Evolutionary conservation across 345 rosid species (phyloP), one percentile per base, ranked within the genome.

Genomic region (Melastoma malabathricum): DNA sequence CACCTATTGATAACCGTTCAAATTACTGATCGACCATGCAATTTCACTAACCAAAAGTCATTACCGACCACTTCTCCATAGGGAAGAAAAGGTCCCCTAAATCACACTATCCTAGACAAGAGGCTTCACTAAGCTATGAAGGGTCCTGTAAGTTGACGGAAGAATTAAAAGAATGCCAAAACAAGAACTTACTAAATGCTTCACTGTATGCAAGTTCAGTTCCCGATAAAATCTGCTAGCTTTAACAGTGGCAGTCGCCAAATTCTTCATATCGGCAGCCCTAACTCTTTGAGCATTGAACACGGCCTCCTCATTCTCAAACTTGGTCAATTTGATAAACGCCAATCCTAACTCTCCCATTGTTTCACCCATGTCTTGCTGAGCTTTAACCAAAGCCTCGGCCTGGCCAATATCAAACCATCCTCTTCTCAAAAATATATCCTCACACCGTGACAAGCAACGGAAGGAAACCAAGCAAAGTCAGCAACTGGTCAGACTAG

Each of bases 291-390:
- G 99, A 0, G 81, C 57, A 54, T 83, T 79, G 59, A 72, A 85
- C 47, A 76, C 51, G 8, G 95, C 90, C 72, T 88, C 90, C 70
- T 93, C 97, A 17, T 78, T 85, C 77, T 93, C 97, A 51, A 87
- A 92, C 64, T 87, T 92, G 0, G 95, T 81, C 64, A 87, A 66
- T 64, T 92, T 92, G 56, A 93, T 83, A 57, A 93, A 88, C 12
- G 95, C 77, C 67, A 85, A 62, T 44, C 99, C 95, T 51, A 92
- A 51, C 59, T 83, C 97, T 51, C 95, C 97, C 86, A 88, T 74
- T 43, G 99, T 88, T 52, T 88, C 97, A 48, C 99, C 95, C 84
- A 83, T 83, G 68, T 88, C 99, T 76, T 92, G 95, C 61, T 88
- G 97, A 43, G 90, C 84, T 70, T 92, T 85, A 18, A 92, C 99